Evolutionary conservation across 306 rosid genomes (phyloP).

Genomic region (Lagenaria siceraria): DNA sequence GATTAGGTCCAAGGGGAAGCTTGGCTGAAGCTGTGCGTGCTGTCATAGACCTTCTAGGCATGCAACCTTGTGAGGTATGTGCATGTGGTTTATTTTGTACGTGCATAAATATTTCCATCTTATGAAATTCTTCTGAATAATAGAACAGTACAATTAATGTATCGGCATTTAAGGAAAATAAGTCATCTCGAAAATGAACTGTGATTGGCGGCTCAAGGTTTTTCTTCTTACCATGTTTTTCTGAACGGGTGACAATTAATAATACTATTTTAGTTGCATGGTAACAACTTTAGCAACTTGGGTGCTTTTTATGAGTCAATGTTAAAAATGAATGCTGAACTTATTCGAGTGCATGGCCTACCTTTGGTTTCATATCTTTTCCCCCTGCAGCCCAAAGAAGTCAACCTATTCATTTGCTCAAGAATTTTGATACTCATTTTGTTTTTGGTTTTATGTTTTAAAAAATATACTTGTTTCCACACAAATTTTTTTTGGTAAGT

Average conservation of each 20-base stretch:
- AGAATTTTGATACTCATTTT: not conserved
- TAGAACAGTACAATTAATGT: not conserved
- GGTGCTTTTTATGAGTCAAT: not conserved
- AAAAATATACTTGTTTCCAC: not conserved
- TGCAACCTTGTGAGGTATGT: constrained; percentile 98
- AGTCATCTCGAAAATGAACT: not conserved
- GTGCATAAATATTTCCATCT: not conserved
- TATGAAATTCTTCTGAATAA: not conserved
- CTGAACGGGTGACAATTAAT: not conserved
- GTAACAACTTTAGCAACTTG: not conserved
- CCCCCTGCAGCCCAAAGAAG: not conserved
- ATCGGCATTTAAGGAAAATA: not conserved
- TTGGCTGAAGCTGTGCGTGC: constrained; percentile 80
- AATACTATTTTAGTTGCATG: not conserved
- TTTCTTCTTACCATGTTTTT: not conserved
- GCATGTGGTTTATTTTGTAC: not conserved
- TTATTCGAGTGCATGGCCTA: not conserved
- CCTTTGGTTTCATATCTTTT: not conserved
- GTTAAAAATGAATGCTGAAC: not conserved
- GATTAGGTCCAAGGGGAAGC: constrained; percentile 91
- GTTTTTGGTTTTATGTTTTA: not conserved
- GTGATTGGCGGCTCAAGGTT: not conserved
- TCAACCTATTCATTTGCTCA: not conserved
- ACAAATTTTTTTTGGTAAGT: no score
- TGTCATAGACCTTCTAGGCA: constrained; percentile 81